phyloP scores from a whole-genome alignment of 768 basidiomycete species.

The Trametes gibbosa region DNA sequence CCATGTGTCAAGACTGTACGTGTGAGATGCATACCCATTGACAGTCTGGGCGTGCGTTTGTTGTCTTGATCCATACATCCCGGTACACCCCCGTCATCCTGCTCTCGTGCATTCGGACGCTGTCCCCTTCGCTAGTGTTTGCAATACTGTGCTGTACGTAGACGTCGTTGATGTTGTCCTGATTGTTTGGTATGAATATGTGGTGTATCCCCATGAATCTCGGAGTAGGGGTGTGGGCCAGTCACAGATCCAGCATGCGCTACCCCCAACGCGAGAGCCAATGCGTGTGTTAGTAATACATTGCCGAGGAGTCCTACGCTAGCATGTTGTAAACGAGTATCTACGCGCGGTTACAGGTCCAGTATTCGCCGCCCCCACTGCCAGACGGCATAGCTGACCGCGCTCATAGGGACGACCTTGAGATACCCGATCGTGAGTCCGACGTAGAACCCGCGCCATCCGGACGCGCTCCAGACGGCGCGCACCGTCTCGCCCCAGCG shows the following conservation, averaged over 20 bases:
- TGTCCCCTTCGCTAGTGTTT: not conserved
- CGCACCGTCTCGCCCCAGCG: slow-evolving; percentile 77
- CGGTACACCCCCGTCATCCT: not conserved
- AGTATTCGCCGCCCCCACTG: slow-evolving; percentile 65
- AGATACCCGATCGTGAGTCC: slow-evolving; percentile 90
- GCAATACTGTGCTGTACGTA: not conserved
- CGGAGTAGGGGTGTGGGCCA: not conserved
- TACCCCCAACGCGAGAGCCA: no score
- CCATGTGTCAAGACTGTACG: not conserved
- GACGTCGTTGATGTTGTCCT: not conserved
- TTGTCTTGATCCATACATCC: not conserved
- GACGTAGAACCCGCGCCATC: slow-evolving; percentile 87
- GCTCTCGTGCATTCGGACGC: not conserved
- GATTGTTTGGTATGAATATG: not conserved
- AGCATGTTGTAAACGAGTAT: not conserved
- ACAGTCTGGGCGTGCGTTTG: not conserved
- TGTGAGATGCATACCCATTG: not conserved
- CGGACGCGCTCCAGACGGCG: slow-evolving; percentile 61
- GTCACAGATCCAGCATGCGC: not conserved
- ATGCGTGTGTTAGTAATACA: slow-evolving; percentile 2
- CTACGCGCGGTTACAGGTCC: slow-evolving; percentile 26
- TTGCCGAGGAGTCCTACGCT: not conserved
- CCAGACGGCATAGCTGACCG: slow-evolving; percentile 91
- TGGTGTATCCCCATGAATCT: not conserved
- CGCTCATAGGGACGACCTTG: slow-evolving; percentile 95